Evolutionary conservation across 805 yeast genomes (phyloP).

Genomic region (Wickerhamiella galacta): DNA sequence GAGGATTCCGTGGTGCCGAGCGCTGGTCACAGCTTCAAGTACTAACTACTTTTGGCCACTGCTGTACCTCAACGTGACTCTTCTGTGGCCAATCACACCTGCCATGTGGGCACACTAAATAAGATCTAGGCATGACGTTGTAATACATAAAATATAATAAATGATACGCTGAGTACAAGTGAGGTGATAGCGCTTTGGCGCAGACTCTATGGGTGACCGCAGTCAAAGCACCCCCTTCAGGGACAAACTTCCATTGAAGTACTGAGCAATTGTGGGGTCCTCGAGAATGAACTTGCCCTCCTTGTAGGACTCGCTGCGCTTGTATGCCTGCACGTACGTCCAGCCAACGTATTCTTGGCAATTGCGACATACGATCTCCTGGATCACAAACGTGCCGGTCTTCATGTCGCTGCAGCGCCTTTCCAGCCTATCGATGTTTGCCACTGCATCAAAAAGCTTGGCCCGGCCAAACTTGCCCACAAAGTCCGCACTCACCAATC

Average conservation of each 20-base stretch:
- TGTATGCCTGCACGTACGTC: slow-evolving; percentile 38
- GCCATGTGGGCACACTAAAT: too few relatives aligned
- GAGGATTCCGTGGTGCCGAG: too few relatives aligned
- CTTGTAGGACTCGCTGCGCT: slow-evolving; percentile 34
- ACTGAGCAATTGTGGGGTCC: slow-evolving; percentile 2
- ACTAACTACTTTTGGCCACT: too few relatives aligned
- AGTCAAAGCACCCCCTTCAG: too few relatives aligned
- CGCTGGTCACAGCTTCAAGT: too few relatives aligned
- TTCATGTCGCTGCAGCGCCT: slow-evolving; percentile 33
- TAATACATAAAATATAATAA: too few relatives aligned
- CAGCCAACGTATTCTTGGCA: slow-evolving; percentile 44
- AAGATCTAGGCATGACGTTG: too few relatives aligned
- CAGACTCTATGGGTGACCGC: too few relatives aligned
- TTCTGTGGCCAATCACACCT: too few relatives aligned
- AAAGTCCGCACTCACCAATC: slow-evolving; percentile 29
- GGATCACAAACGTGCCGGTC: slow-evolving; percentile 42
- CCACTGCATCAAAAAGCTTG: slow-evolving; percentile 32
- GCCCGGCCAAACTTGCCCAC: slow-evolving; percentile 45
- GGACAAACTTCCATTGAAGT: background rate
- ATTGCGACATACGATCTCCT: slow-evolving; percentile 39
- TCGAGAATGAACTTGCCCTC: slow-evolving; percentile 47
- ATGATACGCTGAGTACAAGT: too few relatives aligned
- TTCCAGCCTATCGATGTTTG: slow-evolving; percentile 27
- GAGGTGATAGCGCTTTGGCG: too few relatives aligned
- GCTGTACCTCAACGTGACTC: too few relatives aligned